Conservation (phyloP, 176 grass and related monocot genomes). For the Lolium rigidum region DNA sequence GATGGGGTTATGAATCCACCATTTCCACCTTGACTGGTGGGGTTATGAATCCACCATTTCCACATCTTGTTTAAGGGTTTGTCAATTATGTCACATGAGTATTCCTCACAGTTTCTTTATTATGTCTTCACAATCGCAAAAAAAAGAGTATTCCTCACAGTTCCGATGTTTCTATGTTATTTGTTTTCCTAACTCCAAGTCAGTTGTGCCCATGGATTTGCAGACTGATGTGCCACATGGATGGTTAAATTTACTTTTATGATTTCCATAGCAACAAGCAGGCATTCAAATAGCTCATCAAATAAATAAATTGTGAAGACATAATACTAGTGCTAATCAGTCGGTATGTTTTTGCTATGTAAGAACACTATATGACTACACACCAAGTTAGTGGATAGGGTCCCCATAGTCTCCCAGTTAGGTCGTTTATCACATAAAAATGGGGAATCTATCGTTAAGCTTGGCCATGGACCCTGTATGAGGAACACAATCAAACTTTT, state of each 20-base stretch:
- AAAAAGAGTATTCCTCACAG: not conserved
- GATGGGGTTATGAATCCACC: not conserved
- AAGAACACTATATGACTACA: not conserved
- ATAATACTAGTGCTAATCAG: not conserved
- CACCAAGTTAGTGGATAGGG: not conserved
- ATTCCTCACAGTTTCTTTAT: too few species aligned
- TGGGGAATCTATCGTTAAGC: not conserved
- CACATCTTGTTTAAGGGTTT: conserved; percentile 6
- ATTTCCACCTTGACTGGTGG: too few species aligned
- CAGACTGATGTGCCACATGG: not conserved
- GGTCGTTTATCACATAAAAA: conserved; percentile 15
- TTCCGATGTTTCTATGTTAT: not conserved
- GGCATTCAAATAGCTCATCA: not conserved
- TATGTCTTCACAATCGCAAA: too few species aligned
- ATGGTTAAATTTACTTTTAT: conserved; percentile 6
- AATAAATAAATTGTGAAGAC: conserved; percentile 1
- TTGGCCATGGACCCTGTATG: not conserved
- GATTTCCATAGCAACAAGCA: conserved; percentile 3
- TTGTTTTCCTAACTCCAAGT: not conserved
- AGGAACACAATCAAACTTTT: not conserved
- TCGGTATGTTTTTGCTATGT: not conserved
- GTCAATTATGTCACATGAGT: not conserved
- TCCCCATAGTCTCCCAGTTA: conserved; percentile 1
- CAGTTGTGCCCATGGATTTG: not conserved
- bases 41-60: too few species aligned